Base-by-base conservation (phyloP, 257 asterid species). In the Fraxinus anomala region DNA sequence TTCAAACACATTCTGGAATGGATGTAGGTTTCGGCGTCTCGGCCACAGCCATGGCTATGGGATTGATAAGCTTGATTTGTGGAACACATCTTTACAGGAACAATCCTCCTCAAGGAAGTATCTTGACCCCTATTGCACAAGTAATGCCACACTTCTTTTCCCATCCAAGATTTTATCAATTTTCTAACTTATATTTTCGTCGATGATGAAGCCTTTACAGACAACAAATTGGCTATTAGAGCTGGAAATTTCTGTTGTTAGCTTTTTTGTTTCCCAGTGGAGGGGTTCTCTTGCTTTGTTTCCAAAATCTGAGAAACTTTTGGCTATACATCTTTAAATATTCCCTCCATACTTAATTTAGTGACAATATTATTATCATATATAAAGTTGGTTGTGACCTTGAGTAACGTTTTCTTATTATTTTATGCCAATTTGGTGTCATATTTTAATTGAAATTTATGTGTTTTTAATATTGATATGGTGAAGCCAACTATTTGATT, bases 1-100 rank as follows among this genome's bases (percentile, higher is more conserved):
- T 36, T 40, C 99, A 95, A 80, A 95, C 98, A 30, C 96, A 93
- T 83, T 91, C 97, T n/a, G 99, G 99, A 3, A 93, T 95, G 99
- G 97, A 93, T 37, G 81, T 95, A 70, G 99, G 99, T 0, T 95
- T 95, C 63, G 97, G 92, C 0, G 88, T 93, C 31, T 95, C 99
- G 17, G 98, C 98, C 13, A 94, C 91, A 24, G 94, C 89, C 81
- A 93, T 95, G 98, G 93, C 97, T 33, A 54, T 91, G 89, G 99
- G 96, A 0, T 80, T 95, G 70, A 86, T 93, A 24, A 73, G 80
- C 89, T 83, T 95, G 81, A 86, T 93, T 49, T 73, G 81, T 51
- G 98, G 94, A 19, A 86, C 89, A 1, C 71, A 82, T 71, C 63
- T 83, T 14, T 95, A 91, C 37, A 83, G 89, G 87, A 95, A 95